Evolutionary conservation across 495 filamentous ascomycete genomes (phyloP), one percentile per base, ranked within the genome.

Genomic region (Podospora bellae-mahoneyi): DNA sequence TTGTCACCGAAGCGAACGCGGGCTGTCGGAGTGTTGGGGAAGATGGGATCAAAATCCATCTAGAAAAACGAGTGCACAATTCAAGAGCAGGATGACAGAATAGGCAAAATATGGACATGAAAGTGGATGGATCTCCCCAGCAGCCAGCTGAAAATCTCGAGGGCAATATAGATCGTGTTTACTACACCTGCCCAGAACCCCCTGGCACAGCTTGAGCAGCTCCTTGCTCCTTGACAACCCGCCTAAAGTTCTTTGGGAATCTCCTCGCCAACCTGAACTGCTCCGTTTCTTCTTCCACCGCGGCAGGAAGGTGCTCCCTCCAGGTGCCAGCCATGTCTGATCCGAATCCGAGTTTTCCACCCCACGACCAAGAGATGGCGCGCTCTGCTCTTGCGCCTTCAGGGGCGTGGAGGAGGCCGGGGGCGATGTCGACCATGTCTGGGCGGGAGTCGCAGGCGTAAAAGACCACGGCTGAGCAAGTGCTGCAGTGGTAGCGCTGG

Each of bases 401-500:
- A 1, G 77, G 74, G 2, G 82, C 76, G 5, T 83, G 71, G 39
- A 88, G 62, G 53, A 87, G 69, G 0, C 86, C 87, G 9, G 80
- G 72, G 5, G 83, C 83, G 1, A 88, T 72, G 69, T 87, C 84
- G 0, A 87, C 77, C 30, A 86, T 73, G 3, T 79, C 72, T 1
- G 79, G 77, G 61, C 84, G 72, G 6, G 74, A 75, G 20, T 81
- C 79, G 19, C 69, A 71, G 6, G 72, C 77, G 69, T 81, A 88
- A 58, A 87, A 86, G 5, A 85, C 78, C 13, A 73, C 77, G 1
- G 85, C 84, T 13, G 84, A 84, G 68, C 86, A 89, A 3, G 66
- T 74, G 9, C 77, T 72, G 72, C 86, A 89, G 69, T 85, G 86
- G 26, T 83, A 84, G 6, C 85, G 76, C 57, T 80, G 75, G 0